These are phyloP conservation scores for Colletotrichum trifolii DNA, from an alignment of 2,329 filamentous ascomycete species.

Conservation along the genomic window DNA sequence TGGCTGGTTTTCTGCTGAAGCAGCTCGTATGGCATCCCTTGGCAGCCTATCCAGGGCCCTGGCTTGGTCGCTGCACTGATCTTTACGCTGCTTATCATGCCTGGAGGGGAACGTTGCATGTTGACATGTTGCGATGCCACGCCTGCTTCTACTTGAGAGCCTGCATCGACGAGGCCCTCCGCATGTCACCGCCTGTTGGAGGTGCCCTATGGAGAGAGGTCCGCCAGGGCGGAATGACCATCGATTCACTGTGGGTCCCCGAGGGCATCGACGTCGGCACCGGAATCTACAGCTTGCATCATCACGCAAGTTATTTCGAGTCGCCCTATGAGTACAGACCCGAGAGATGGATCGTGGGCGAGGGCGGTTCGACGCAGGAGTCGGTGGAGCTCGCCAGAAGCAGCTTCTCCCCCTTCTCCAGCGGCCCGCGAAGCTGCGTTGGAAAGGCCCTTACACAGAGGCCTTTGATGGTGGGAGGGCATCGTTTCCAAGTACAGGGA, in stretches of 20 bases:
- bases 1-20: neutral
- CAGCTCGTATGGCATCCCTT: constrained; percentile 24
- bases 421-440: constrained; percentile 20
- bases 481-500: too few species aligned
- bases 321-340: constrained; percentile 16
- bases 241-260: constrained; percentile 37
- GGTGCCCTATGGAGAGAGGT: constrained; percentile 36
- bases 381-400: constrained; percentile 67
- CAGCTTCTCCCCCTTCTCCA: constrained; percentile 22
- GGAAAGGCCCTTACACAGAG: neutral
- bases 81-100: constrained; percentile 46
- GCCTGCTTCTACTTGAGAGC: constrained; percentile 53
- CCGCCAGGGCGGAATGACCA: constrained; percentile 18
- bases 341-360: constrained; percentile 21
- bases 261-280: constrained; percentile 36
- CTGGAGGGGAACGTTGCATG: constrained; percentile 48
- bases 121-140: constrained; percentile 48
- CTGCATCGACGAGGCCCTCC: constrained; percentile 48
- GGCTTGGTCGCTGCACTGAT: constrained; percentile 19
- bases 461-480: too few species aligned
- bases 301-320: constrained; percentile 16
- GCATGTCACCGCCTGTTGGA: constrained; percentile 36
- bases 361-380: constrained; percentile 58
- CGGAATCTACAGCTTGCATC: constrained; percentile 39
- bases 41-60: constrained; percentile 14